Evolutionary conservation across 345 rosid species (phyloP), one percentile per base, ranked within the genome.

Genomic region (Noccaea bulbosa): DNA sequence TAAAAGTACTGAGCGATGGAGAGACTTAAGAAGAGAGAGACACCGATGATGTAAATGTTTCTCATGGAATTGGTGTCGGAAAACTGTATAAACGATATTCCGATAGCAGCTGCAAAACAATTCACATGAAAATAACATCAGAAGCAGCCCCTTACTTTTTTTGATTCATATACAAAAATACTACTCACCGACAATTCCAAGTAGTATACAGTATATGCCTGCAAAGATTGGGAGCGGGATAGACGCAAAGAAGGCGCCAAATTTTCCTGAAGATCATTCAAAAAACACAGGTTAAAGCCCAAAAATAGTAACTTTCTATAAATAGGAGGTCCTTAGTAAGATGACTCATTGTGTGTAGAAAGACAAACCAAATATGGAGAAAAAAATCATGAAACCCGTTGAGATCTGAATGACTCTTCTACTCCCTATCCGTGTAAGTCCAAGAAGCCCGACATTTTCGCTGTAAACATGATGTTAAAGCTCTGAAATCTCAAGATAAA

Each of bases 241-340:
- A 30, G 99, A 94, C 1, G 99, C 99, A 77, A 94, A 94, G 68
- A 94, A 87, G 50, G 97, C 99, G 6, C 99, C 99, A 53, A 94
- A 94, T 51, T 91, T 94, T 66, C 99, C 99, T 91, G 79, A 65
- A 65, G 52, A 44, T 69, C 39, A 70, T 12, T 35, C 33, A 51
- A 67, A 9, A 20, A 12, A 60, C 39, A 41, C 1, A 35, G n/a
- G 54, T 30, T 41, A 2, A 73, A 17, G 4, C 10, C 22, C 15
- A 9, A 17, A 17, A 55, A 56, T 8, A 43, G 30, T 24, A 11
- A 45, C 48, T 44, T 62, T 40, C 47, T 20, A 62, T 32, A 30
- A 39, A 20, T 2, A 16, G 59, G 56, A 16, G 59, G 56, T 47
- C 12, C n/a, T 20, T 22, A 61, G 22, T 53, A 47, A 55, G 14